Evolutionary conservation across 2,329 filamentous ascomycete genomes (phyloP), one percentile per base, ranked within the genome.

Genomic region (Aureobasidium melanogenum): DNA sequence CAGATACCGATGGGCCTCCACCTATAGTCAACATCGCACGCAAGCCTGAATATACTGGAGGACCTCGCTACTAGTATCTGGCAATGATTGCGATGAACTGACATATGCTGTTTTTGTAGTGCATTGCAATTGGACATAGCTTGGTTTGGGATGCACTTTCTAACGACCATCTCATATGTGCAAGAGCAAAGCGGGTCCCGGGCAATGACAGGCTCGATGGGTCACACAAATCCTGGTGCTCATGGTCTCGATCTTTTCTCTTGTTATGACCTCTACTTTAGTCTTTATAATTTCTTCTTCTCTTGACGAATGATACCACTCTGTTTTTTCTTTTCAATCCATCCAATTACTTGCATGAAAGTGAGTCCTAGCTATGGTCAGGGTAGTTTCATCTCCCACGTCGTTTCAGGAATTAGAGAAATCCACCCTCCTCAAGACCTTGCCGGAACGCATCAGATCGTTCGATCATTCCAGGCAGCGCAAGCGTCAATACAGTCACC

Each of bases 21-120:
- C 93, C 93, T 3, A 79, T 83, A 7, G 91, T 95, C 8, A 95
- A 96, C 69, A 88, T 91, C 82, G 86, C 88, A 47, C 84, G 87
- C 67, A 97, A 97, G 73, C 93, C 93, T 0, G 87, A 88, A 52
- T 89, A 50, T 28, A 60, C 36, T 57, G 28, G 38, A 12, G 39
- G 38, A 15, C 51, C 36, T 8, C 36, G 38, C 17, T 48, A 48
- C 28, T 48, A 39, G 26, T 8, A 5, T 52, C 26, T 38, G 15
- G 15, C 19, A 19, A 19, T 39, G 32, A 24, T n/a, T n/a, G 32
- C 19, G 1, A 24, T 7, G n/a, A 7, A 41, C 10, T 24, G 26
- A 17, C 5, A 39, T 41, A 24, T 36, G 22, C 48, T n/a, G 3
- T 38, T 15, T 24, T 19, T 14, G 5, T n/a, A 19, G 34, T 22